Base-by-base conservation (phyloP, 139 green algal species). In the Chlorella ohadii region DNA sequence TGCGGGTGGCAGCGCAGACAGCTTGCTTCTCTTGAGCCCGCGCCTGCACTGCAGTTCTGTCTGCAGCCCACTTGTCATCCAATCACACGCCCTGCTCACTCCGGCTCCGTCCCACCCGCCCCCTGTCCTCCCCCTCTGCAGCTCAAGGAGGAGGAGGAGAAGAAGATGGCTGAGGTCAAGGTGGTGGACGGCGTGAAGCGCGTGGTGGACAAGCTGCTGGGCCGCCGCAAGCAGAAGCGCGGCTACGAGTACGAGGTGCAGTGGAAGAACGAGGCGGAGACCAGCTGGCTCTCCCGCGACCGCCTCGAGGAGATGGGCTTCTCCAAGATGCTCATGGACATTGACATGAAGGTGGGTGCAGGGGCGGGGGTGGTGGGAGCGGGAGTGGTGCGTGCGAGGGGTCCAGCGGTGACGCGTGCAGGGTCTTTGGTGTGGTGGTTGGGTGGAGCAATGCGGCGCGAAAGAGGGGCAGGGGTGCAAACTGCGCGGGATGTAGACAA, bases 301-400 rank as follows among this genome's bases (percentile, higher is more conserved):
- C 73, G 87, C 84, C 92, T 99, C 51, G 90, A 95, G 82, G 93
- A 98, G 79, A 91, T 96, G 85, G 95, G 95, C 77, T 97, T 97
- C 80, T 87, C 90, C 83, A 98, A 98, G 94, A 87, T 96, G 87
- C 87, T 98, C n/a, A 94, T 92, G 38, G 93, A 97, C 79, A 86
- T 98, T 39, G 96, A 99, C 86, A 91, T 51, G 44, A 51, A 9
- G 41, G 25, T 25, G 27, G 68, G n/a, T 44, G 6, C 1, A 23
- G 64, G n/a, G 64, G n/a, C 5, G n/a, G 64, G 28, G n/a, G 2
- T 20, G 51, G 9, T 59, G 9, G 51, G 51, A 59, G 44, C 9
- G n/a, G n/a, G n/a, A n/a, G n/a, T n/a, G n/a, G n/a, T n/a, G n/a
- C n/a, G n/a, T n/a, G n/a, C n/a, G n/a, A n/a, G n/a, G n/a, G n/a